Evolutionary conservation across 495 filamentous ascomycete genomes (phyloP), one percentile per base, ranked within the genome.

Genomic region (Penicillium herquei): DNA sequence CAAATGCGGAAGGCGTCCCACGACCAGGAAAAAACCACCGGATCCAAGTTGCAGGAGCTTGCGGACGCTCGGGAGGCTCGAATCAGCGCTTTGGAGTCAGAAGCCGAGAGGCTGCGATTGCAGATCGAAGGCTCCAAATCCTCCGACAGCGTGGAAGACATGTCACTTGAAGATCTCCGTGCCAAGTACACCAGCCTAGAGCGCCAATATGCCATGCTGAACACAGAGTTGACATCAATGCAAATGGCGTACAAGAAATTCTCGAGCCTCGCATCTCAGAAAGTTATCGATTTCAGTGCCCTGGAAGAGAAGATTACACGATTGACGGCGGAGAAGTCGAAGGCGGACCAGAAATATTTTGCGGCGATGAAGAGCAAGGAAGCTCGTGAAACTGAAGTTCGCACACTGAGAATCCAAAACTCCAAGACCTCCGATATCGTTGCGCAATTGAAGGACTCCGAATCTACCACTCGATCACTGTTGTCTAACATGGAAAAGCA

Each of bases 261-360:
- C 31, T 87, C 89, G 56, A 84, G 83, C 13, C 69, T 96, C 26
- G 90, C 89, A n/a, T 84, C 86, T 14, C 90, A 90, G 69, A 98
- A 96, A 69, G 84, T 96, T 16, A 78, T 84, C 52, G 91, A 94
- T 54, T 82, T 88, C 48, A 68, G 77, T 7, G 82, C 81, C 3
- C 71, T 88, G 61, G 94, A 98, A 72, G 92, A 97, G 44, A 87
- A 86, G 57, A 75, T 95, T 39, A 78, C 82, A 26, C 75, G 88
- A 6, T 74, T 94, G 9, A 81, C 78, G 3, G 92, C 91, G 0
- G 94, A 98, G 70, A 98, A 98, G 70, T 83, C 85, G 34, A 98
- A 96, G 66, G 95, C 95, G 0, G 92, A 98, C 63, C 92, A 97
- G 68, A 98, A 98, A 70, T 98, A 96, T 67, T 98, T 97, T 65